phyloP scores from a whole-genome alignment of 257 asterid genomes.

The Eucommia ulmoides region DNA sequence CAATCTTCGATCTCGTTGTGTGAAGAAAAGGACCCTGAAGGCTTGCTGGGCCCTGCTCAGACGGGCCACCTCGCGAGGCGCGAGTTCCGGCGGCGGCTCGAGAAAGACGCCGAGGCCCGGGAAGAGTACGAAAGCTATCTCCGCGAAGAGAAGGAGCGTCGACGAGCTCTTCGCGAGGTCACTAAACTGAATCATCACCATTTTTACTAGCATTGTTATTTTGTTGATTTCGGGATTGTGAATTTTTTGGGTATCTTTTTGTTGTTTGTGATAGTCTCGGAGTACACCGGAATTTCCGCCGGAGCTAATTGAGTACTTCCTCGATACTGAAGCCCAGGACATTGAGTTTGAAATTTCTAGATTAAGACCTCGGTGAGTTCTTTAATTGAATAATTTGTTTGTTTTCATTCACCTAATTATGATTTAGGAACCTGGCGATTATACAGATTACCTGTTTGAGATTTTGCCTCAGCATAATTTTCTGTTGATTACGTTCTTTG shows the following conservation, averaged over 20 bases:
- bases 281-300: slow-evolving; percentile 49
- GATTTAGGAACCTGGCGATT: too few relatives aligned
- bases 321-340: slow-evolving; percentile 91
- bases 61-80: slow-evolving; percentile 57
- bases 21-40: slow-evolving; percentile 87
- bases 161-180: slow-evolving; percentile 59
- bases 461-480: too few relatives aligned
- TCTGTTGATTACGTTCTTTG: too few relatives aligned
- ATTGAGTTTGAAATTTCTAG: slow-evolving; percentile 82
- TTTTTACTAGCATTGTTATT: too few relatives aligned
- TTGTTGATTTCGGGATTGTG: too few relatives aligned
- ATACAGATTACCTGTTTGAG: too few relatives aligned
- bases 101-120: slow-evolving; percentile 51
- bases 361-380: slow-evolving; percentile 64
- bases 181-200: too few relatives aligned
- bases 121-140: slow-evolving; percentile 69
- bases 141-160: slow-evolving; percentile 59
- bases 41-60: slow-evolving; percentile 47
- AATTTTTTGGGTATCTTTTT: not conserved
- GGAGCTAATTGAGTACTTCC: slow-evolving; percentile 67
- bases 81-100: slow-evolving; percentile 58
- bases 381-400: not conserved
- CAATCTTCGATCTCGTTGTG: too few relatives aligned
- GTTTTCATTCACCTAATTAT: too few relatives aligned
- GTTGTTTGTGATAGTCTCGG: slow-evolving; percentile 36